phyloP scores from a whole-genome alignment of 768 basidiomycete genomes.

The Russula sp. region DNA sequence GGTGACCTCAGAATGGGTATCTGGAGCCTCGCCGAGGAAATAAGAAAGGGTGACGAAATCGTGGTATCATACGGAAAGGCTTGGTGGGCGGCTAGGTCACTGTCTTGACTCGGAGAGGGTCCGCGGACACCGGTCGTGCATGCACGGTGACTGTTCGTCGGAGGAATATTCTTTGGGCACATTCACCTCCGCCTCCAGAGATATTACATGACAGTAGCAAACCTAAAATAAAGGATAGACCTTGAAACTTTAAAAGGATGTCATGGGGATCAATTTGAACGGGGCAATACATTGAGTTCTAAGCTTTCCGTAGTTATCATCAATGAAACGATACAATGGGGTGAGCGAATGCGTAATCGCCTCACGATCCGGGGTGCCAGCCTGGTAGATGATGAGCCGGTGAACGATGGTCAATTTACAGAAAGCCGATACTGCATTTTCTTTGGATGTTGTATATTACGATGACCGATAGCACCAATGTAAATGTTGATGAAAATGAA shows the following conservation, averaged over 20 bases:
- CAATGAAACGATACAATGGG: slow-evolving; percentile 1
- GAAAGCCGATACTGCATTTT: neutral
- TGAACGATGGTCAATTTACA: slow-evolving; percentile 14
- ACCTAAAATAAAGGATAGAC: slow-evolving; percentile 14
- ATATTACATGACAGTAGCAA: slow-evolving; percentile 3
- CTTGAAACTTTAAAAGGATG: slow-evolving; percentile 8
- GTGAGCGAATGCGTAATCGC: slow-evolving; percentile 1
- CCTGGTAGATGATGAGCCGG: neutral
- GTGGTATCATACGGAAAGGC: slow-evolving; percentile 83
- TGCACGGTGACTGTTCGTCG: neutral
- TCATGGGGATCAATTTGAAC: neutral
- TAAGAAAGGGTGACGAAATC: slow-evolving; percentile 79
- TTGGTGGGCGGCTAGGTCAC: slow-evolving; percentile 60
- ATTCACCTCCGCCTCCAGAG: slow-evolving; percentile 1
- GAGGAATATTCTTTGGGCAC: neutral
- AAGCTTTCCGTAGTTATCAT: neutral
- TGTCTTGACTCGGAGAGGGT: slow-evolving; percentile 3
- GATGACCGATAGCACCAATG: neutral
- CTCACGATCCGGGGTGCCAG: slow-evolving; percentile 1
- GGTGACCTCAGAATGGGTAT: slow-evolving; percentile 76
- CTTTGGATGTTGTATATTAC: neutral
- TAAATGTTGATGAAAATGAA: slow-evolving; percentile 16
- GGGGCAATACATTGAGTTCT: slow-evolving; percentile 7
- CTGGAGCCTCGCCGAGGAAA: slow-evolving; percentile 50
- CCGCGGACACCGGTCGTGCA: slow-evolving; percentile 2